phyloP scores from a whole-genome alignment of 306 rosid species.

The Oemleria cerasiformis region DNA sequence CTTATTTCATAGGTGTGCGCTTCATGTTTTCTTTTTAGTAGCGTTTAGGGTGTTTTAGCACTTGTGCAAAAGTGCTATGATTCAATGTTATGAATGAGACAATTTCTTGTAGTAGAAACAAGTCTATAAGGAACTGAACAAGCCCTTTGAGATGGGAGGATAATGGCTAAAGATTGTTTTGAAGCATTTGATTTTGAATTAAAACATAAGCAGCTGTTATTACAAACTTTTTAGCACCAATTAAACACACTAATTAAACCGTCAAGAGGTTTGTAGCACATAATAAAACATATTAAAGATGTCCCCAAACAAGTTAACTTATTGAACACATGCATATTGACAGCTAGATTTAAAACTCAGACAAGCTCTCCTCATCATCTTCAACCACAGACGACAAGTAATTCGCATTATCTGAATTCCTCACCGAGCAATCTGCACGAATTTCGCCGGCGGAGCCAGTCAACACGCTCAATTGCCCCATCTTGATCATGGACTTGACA shows the following conservation, averaged over 20 bases:
- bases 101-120: no score
- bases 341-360: constrained; percentile 13
- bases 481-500: constrained; percentile 36
- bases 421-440: constrained; percentile 45
- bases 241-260: not conserved
- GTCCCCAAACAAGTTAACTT: not conserved
- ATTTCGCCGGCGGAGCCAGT: constrained; percentile 51
- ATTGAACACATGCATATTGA: not conserved
- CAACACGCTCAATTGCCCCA: constrained; percentile 61
- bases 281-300: not conserved
- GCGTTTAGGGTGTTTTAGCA: no score
- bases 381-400: constrained; percentile 23
- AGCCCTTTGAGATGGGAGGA: not conserved
- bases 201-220: not conserved
- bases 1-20: no score
- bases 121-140: no score
- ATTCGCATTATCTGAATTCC: constrained; percentile 27
- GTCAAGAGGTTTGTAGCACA: not conserved
- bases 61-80: no score
- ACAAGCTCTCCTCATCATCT: constrained; percentile 28
- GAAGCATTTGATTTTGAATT: no score
- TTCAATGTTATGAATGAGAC: no score
- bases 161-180: no score
- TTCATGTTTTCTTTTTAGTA: no score
- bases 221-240: not conserved